Evolutionary conservation across 108 stramenopile genomes (phyloP), one percentile per base, ranked within the genome.

Genomic region (Epithemia pelagica): DNA sequence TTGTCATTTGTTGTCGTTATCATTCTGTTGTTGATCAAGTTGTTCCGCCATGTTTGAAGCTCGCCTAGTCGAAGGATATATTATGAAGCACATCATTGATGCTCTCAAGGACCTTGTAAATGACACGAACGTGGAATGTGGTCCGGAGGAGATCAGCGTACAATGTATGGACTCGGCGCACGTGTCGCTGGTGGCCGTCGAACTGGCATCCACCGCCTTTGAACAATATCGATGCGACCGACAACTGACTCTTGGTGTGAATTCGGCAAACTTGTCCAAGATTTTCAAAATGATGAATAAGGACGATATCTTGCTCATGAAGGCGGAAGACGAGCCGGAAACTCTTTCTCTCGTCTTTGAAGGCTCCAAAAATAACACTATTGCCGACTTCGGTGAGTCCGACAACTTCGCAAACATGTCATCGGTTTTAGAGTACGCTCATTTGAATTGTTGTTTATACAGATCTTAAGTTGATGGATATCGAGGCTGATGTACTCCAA

Each of bases 91-190:
- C 73, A 92, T 99, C 72, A 87, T 99, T 71, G 98, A 98, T 58
- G 85, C 98, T 61, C 87, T 99, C 66, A 91, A 91, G 65, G 99
- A 99, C 68, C 89, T 99, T 52, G 97, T 98, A 54, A 78, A 76
- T 22, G 99, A 99, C 61, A 96, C 96, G 71, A 98, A 97, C 80
- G 81, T 97, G 56, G 90, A 94, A 64, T 89, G 88, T 72, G 73
- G 74, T 55, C 84, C 86, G 52, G 89, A 91, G 52, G 96, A 94
- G 55, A 73, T 97, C 27, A 73, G 86, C 82, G 91, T 97, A 79
- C 99, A 99, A 81, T 97, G 96, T 57, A 99, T 99, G 99, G 99
- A 99, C 88, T 85, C 86, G 30, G 93, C 95, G 7, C 99, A 99
- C 81, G 99, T 99, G 28, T 91, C 97, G 51, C 86, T 99, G 25